Base-by-base conservation (phyloP, 2,329 filamentous ascomycete genomes). In the Hypoxylon rubiginosum region DNA sequence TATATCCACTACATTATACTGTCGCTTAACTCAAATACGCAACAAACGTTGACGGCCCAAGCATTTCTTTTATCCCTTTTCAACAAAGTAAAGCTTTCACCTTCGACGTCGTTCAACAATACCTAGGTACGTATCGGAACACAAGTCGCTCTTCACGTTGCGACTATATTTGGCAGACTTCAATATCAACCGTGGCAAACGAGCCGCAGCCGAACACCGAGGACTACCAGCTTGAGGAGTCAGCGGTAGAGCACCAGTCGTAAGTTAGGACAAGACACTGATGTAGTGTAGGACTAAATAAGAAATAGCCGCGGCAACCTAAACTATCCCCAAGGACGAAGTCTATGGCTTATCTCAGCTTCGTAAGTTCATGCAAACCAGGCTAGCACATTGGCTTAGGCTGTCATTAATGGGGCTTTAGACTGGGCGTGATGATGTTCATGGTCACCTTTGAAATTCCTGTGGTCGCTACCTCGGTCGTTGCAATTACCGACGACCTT, bases 391-490 rank as follows among this genome's bases (percentile, higher is more conserved):
- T 49, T 19, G 15, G 11, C 28, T 49, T 30, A 9, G 45, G 34
- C 17, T 26, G 11, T 26, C 51, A 13, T 17, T 21, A 15, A 43
- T 28, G 17, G 19, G 24, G 26, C 15, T 15, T 10, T 39, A 49
- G 54, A 49, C n/a, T 48, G 19, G 62, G 24, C 10, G 6, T 36
- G 4, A 60, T 59, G 49, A 13, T 53, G 8, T 65, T 65, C 21
- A 13, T 61, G 6, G 46, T 57, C 4, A 24, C 36, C 11, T 19
- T 54, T 8, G 64, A 69, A 24, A 64, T 69, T 9, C 58, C 55
- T 5, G 46, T 69, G n/a, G 59, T 69, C 4, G 21, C 51, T 15
- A 67, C 64, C 1, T 45, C 64, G 0, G 2, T 39, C 15, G 36
- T 39, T 39, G 36, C 66, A 39, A 39, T 39, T 39, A 39, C 36